A percentile compares a stretch with the other conserved stretches of the same genome.
phyloP scores from a whole-genome alignment of 2,329 filamentous ascomycete species.

The Cercospora sp. region DNA sequence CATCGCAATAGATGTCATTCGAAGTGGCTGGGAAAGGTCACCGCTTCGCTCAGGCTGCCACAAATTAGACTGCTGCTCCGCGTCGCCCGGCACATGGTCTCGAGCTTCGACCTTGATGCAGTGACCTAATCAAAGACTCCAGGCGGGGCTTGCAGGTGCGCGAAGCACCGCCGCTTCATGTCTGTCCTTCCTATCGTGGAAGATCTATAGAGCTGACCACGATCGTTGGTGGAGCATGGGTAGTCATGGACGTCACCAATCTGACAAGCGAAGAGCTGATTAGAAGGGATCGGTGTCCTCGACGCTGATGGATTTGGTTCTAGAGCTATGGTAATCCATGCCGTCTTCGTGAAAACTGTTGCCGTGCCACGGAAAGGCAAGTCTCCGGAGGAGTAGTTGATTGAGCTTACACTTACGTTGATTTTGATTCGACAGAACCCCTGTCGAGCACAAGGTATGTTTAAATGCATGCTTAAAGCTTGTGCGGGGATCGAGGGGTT shows the following conservation, averaged over 20 bases:
- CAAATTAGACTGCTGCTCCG: neutral
- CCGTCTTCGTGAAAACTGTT: neutral
- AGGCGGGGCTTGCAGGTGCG: neutral
- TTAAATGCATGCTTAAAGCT: slow-evolving; percentile 14
- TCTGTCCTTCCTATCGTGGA: slow-evolving; percentile 14
- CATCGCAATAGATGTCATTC: neutral
- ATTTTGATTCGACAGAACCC: neutral
- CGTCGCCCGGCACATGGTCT: neutral
- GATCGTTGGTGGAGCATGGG: neutral
- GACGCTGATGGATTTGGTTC: neutral
- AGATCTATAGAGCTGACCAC: slow-evolving; percentile 8
- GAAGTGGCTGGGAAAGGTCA: neutral
- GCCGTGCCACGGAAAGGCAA: neutral
- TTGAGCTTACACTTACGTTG: slow-evolving; percentile 1
- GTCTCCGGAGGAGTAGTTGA: neutral
- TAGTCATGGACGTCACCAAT: slow-evolving; percentile 6
- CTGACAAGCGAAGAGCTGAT: neutral
- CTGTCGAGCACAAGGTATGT: slow-evolving; percentile 2
- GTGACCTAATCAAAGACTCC: neutral
- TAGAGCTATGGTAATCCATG: neutral
- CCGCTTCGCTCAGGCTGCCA: neutral
- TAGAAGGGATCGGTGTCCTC: neutral
- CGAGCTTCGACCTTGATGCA: neutral
- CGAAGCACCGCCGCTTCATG: neutral
- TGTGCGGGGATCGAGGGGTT: neutral